Evolutionary conservation across 768 basidiomycete species (phyloP).

Genomic region (Boletus rubropictus): DNA sequence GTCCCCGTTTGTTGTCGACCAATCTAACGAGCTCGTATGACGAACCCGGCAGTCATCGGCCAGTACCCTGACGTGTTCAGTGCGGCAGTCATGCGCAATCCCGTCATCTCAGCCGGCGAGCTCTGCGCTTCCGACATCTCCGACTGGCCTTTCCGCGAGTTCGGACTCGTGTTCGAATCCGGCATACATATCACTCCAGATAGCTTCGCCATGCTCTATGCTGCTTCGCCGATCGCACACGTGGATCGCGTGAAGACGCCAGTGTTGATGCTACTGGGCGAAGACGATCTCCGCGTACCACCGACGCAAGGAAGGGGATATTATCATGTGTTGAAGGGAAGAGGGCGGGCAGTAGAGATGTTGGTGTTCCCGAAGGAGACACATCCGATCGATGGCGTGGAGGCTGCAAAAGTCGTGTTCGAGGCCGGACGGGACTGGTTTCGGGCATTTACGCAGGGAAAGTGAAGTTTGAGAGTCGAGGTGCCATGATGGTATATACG

Average conservation of each 20-base stretch:
- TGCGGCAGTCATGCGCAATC: constrained; percentile 61
- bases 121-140: constrained; percentile 57
- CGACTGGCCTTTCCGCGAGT: constrained; percentile 55
- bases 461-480: background rate
- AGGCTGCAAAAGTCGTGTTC: constrained; percentile 48
- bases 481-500: background rate
- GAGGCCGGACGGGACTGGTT: constrained; percentile 53
- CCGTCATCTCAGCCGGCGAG: constrained; percentile 59
- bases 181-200: constrained; percentile 39
- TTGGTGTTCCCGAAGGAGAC: constrained; percentile 56
- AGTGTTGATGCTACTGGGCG: constrained; percentile 56
- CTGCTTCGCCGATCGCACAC: constrained; percentile 51
- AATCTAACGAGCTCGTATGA: background rate
- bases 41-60: constrained; percentile 45
- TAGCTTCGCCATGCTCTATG: constrained; percentile 39
- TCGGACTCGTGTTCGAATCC: constrained; percentile 32
- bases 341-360: constrained; percentile 45
- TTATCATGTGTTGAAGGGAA: constrained; percentile 60
- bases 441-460: constrained; percentile 14
- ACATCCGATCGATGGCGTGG: constrained; percentile 61
- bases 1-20: constrained; percentile 17
- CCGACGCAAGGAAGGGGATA: constrained; percentile 56
- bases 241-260: constrained; percentile 47
- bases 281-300: constrained; percentile 55
- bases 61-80: constrained; percentile 56